phyloP scores from a whole-genome alignment of 1,139 yeast species.

The Yamadazyma membranifaciens region DNA sequence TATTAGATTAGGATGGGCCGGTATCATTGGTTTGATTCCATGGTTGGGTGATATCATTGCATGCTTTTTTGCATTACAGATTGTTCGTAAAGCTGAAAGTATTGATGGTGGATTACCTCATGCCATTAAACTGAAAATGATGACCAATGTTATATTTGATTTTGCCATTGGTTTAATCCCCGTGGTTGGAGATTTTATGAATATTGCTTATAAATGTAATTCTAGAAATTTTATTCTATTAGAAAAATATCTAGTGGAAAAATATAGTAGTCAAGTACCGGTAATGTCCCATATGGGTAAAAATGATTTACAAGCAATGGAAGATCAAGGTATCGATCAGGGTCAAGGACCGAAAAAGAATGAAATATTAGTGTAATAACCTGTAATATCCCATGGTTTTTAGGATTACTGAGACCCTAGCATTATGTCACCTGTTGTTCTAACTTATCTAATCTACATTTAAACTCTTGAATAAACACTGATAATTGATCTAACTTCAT shows the following conservation, averaged over 20 bases:
- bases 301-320: conserved; percentile 3
- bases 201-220: conserved; percentile 70
- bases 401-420: not conserved
- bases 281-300: conserved; percentile 3
- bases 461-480: conserved; percentile 43
- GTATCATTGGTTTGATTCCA: conserved; percentile 68
- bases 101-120: conserved; percentile 68
- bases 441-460: conserved; percentile 24
- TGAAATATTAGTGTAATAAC: conserved; percentile 4
- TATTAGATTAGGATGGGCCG: conserved; percentile 69
- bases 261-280: conserved; percentile 21
- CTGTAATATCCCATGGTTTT: not conserved
- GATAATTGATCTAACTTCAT: conserved; percentile 66
- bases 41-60: conserved; percentile 58
- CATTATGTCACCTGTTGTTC: conserved; percentile 16
- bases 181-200: conserved; percentile 66
- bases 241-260: conserved; percentile 54
- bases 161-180: conserved; percentile 72
- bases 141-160: conserved; percentile 61
- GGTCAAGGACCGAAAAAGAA: conserved; percentile 4
- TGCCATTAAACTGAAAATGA: conserved; percentile 48
- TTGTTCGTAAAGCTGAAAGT: conserved; percentile 49
- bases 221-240: conserved; percentile 67
- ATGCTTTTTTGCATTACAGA: conserved; percentile 45
- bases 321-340: conserved; percentile 1